Conservation (phyloP, 2,329 filamentous ascomycete species). For the Corinectria fuckeliana region DNA sequence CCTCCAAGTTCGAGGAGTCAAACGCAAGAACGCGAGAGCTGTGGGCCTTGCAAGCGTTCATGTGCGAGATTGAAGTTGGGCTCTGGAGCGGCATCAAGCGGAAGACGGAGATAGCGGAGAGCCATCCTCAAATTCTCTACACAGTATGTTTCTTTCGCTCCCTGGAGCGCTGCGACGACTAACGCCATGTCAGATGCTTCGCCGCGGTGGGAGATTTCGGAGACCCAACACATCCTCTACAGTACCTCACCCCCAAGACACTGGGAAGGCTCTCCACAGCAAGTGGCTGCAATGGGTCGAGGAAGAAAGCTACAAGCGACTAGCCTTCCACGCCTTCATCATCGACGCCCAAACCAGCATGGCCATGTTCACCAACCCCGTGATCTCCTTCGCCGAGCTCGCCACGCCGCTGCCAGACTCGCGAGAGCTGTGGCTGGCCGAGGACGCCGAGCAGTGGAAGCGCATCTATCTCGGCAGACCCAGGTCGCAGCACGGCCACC, state of each 20-base stretch:
- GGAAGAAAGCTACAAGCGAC: conserved; percentile 19
- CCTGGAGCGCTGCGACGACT: not conserved
- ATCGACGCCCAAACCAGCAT: conserved; percentile 22
- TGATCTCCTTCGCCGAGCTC: conserved; percentile 21
- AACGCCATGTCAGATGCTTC: conserved; percentile 13
- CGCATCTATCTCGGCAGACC: conserved; percentile 12
- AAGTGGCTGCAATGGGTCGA: conserved; percentile 25
- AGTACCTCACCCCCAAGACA: conserved; percentile 4
- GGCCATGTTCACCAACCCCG: conserved; percentile 16
- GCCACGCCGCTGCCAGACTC: conserved; percentile 17
- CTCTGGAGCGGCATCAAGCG: conserved; percentile 24
- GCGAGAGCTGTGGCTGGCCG: conserved; percentile 21
- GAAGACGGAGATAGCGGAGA: conserved; percentile 26
- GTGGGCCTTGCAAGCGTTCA: conserved; percentile 16
- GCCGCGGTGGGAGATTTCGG: conserved; percentile 14
- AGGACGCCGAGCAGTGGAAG: conserved; percentile 24
- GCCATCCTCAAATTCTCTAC: conserved; percentile 19
- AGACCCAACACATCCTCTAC: not conserved
- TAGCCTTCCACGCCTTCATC: conserved; percentile 18
- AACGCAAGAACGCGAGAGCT: conserved; percentile 16
- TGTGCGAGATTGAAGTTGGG: conserved; percentile 21
- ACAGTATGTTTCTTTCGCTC: conserved; percentile 5
- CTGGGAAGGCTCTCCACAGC: conserved; percentile 10
- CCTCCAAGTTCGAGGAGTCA: conserved; percentile 12
- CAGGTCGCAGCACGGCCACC: not conserved